Evolutionary conservation across 192 early-diverging fungal species (phyloP).

Genomic region (Umbelopsis isabellina): DNA sequence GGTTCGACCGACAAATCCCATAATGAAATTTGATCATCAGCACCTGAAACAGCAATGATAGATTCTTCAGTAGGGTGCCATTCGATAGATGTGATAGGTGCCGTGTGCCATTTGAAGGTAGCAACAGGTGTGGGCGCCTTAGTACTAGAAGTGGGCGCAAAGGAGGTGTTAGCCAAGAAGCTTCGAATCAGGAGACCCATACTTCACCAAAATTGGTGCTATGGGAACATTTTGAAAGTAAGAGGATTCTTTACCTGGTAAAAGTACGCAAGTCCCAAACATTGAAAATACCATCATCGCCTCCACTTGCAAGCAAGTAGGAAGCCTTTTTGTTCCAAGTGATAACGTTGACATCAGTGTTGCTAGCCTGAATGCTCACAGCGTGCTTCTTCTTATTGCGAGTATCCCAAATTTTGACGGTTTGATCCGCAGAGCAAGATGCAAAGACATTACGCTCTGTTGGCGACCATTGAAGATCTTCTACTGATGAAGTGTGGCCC

Average conservation of each 20-base stretch:
- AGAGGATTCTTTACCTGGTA: slow-evolving; percentile 24
- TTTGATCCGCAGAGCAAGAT: slow-evolving; percentile 87
- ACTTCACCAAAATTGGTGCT: slow-evolving; percentile 4
- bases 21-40: slow-evolving; percentile 94
- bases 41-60: slow-evolving; percentile 87
- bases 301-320: slow-evolving; percentile 90
- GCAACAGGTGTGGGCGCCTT: slow-evolving; percentile 75
- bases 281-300: slow-evolving; percentile 90
- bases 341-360: slow-evolving; percentile 95
- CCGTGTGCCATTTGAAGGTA: slow-evolving; percentile 92
- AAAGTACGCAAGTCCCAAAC: slow-evolving; percentile 93
- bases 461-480: slow-evolving; percentile 98
- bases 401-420: slow-evolving; percentile 94
- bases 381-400: slow-evolving; percentile 75
- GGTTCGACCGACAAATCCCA: slow-evolving; percentile 99
- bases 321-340: slow-evolving; percentile 89
- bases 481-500: slow-evolving; percentile 86
- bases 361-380: slow-evolving; percentile 81
- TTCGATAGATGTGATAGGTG: slow-evolving; percentile 93
- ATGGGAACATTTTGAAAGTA: slow-evolving; percentile 15
- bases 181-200: slow-evolving; percentile 3
- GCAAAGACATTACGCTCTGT: slow-evolving; percentile 91
- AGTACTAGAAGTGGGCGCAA: slow-evolving; percentile 20
- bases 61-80: slow-evolving; percentile 95
- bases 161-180: background rate